Base-by-base conservation (phyloP, 2,329 filamentous ascomycete genomes). In the Metarhizium album region DNA sequence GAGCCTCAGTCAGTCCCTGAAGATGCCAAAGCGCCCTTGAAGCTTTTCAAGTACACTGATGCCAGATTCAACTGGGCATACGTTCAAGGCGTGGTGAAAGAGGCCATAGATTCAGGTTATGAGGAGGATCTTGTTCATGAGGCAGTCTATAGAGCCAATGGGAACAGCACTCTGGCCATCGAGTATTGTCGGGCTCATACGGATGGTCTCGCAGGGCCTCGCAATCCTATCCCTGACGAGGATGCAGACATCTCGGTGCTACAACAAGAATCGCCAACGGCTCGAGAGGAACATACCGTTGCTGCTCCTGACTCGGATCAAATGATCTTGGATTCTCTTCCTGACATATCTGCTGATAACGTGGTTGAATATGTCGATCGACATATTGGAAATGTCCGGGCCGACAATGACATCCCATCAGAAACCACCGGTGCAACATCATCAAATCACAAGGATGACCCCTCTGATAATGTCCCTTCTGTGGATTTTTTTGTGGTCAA, bases 121-220 rank as follows among this genome's bases (percentile, higher is more conserved):
- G 73, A 82, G 20, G 70, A 77, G 42, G 78, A 80, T 13, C 72
- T 96, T 48, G 84, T 79, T 6, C 76, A 79, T 31, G 91, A 97
- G 67, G 90, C 87, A 29, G 70, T 93, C 0, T 96, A 88, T 64
- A 82, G 91, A 50, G 87, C 87, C 59, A 86, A 88, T 60, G 87
- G 88, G 51, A 77, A 78, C 49, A 59, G 67, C 4, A 64, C 70
- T 2, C 69, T 73, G 24, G 82, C 88, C 6, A 72, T 74, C 33
- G 86, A 93, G 51, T 97, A 97, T 64, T 93, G 87, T 62, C 74
- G 72, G 51, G 79, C 82, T 14, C 79, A 86, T 53, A 70, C 67
- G 45, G 72, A 75, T 50, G 74, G 80, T 42, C 66, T 78, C 48
- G 74, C 78, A 49, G 79, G 83, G 23, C 69, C 74, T 5, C 77